Evolutionary conservation across 2,329 filamentous ascomycete genomes (phyloP), one percentile per base, ranked within the genome.

Genomic region (Phyllosticta paracitricarpa): DNA sequence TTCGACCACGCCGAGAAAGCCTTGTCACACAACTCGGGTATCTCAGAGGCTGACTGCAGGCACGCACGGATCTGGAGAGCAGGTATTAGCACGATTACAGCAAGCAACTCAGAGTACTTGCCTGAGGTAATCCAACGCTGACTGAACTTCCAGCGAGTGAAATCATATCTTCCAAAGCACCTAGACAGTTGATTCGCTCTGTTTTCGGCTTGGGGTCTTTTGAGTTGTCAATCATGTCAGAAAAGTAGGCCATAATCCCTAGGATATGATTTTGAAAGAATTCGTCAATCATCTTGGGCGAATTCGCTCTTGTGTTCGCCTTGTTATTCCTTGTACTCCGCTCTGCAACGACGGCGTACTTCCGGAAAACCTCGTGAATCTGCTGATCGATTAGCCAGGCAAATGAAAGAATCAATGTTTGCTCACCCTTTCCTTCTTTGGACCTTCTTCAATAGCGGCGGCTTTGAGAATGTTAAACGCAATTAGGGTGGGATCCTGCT

Each of bases 151-250:
- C 87, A 54, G 89, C 89, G 56, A 95, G 79, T 59, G 80, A 84
- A 57, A 97, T 88, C 83, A 99, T 89, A 70, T 96, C 90, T 66
- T 91, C 89, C 70, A 99, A 88, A 4, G 90, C 92, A 65, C 84
- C 84, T 8, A 99, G 84, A 67, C 87, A 91, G 62, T 88, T 83
- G 61, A 84, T 84, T 68, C 91, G 90, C 70, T 97, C 91, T 68
- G 71, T 82, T 67, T 75, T 78, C 65, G 75, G 82, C 61, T 84
- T 82, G 62, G 81, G 79, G 22, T 80, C 75, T 51, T 78, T 77
- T 12, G 80, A 78, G 69, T 90, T 88, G 67, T 92, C 94, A 62
- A 97, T 86, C 9, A 81, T 77, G 64, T 92, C 86, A 0, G 89
- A 90, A 65, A 97, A 85, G 40, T 87, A 83, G 6, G 90, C 86